Conservation (phyloP, 2,329 filamentous ascomycete species). For the Hansfordia pulvinata region DNA sequence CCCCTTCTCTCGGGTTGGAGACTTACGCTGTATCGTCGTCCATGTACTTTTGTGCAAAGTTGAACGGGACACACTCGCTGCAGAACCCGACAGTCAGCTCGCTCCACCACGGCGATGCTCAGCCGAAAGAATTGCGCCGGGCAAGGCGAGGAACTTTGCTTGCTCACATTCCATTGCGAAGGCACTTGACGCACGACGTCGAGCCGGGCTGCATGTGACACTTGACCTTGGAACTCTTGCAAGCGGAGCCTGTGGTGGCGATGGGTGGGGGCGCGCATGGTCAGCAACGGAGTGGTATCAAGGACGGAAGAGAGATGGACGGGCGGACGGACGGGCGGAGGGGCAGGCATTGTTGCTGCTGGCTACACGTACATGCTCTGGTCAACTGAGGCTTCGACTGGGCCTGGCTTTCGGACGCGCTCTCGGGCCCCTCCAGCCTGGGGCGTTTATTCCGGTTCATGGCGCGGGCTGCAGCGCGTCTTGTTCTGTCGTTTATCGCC, state of each 20-base stretch:
- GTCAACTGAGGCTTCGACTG: background rate
- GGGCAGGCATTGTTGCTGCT: background rate
- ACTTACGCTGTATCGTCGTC: conserved; percentile 7
- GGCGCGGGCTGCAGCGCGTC: too few species aligned
- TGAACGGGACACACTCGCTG: conserved; percentile 7
- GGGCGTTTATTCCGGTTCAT: too few species aligned
- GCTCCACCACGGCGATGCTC: too few species aligned
- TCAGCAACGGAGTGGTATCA: too few species aligned
- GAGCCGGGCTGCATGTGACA: conserved; percentile 3
- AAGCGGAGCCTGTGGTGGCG: conserved; percentile 7
- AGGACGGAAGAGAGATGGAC: too few species aligned
- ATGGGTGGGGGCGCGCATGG: too few species aligned
- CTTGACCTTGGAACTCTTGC: conserved; percentile 8
- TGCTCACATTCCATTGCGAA: too few species aligned
- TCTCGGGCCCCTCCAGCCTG: too few species aligned
- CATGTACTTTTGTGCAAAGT: conserved; percentile 8
- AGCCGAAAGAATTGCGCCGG: too few species aligned
- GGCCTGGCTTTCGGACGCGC: too few species aligned
- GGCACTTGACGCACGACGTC: conserved; percentile 4
- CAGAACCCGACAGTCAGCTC: conserved; percentile 5
- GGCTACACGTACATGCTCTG: background rate
- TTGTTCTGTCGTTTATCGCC: too few species aligned
- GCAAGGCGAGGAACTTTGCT: too few species aligned
- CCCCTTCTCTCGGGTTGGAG: background rate
- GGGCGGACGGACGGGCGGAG: background rate